Percentiles rank a stretch among this genome's conserved stretches.
Evolutionary conservation across 805 yeast species (phyloP).

Genomic region (Pichia paraexigua): DNA sequence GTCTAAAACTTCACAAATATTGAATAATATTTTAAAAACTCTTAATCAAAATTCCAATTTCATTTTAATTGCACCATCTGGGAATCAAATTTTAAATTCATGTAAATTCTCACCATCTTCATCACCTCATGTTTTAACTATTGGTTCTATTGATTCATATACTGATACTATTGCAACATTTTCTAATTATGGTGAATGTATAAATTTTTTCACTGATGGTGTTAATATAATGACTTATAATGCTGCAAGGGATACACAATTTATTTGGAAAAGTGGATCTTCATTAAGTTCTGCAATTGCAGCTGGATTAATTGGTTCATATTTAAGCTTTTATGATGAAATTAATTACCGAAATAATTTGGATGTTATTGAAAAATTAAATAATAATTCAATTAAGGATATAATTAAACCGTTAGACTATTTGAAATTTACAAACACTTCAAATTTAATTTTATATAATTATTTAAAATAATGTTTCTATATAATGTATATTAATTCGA

Average conservation of each 20-base stretch:
- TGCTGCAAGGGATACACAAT: constrained; percentile 18
- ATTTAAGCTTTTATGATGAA: constrained; percentile 34
- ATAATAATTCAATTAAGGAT: constrained; percentile 11
- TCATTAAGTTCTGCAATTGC: constrained; percentile 41
- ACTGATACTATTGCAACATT: constrained; percentile 30
- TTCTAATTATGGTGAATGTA: constrained; percentile 46
- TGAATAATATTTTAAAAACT: constrained; percentile 39
- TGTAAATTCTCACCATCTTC: constrained; percentile 42
- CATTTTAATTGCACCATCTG: constrained; percentile 43
- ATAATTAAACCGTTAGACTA: constrained; percentile 6
- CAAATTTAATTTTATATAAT: constrained; percentile 16
- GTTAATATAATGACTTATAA: constrained; percentile 32
- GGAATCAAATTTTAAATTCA: constrained; percentile 37
- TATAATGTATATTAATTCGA: no score
- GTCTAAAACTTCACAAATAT: constrained; percentile 30
- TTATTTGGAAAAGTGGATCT: constrained; percentile 35
- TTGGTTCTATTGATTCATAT: constrained; percentile 32
- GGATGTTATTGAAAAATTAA: background rate
- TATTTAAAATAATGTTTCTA: constrained; percentile 25
- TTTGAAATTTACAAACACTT: constrained; percentile 7
- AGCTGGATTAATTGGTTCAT: constrained; percentile 38
- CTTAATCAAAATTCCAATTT: constrained; percentile 32
- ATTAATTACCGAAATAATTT: constrained; percentile 24
- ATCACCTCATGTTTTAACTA: constrained; percentile 32
- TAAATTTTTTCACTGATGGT: constrained; percentile 45